Evolutionary conservation across 2,329 filamentous ascomycete species (phyloP).

Genomic region (Aureobasidium pullulans): DNA sequence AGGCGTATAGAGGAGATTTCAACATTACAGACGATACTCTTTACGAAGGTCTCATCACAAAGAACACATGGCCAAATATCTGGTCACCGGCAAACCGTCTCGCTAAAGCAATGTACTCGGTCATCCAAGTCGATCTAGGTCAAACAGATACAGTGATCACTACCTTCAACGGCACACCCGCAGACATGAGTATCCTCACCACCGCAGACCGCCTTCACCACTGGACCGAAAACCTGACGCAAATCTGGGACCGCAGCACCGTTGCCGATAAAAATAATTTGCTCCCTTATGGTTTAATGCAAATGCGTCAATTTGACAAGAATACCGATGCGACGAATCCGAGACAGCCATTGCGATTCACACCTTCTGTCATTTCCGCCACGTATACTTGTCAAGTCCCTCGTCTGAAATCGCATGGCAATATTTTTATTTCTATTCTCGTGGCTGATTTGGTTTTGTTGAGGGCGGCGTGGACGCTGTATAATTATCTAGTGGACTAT

Average conservation of each 20-base stretch:
- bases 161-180: neutral
- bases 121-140: neutral
- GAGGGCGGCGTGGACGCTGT: neutral
- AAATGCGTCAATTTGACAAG: neutral
- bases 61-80: neutral
- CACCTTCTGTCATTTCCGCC: no score
- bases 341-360: no score
- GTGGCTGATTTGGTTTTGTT: neutral
- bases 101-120: neutral
- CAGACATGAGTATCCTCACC: neutral
- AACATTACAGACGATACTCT: no score
- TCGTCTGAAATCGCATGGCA: neutral
- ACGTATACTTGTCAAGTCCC: neutral
- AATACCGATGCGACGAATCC: no score
- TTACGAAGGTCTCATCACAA: neutral
- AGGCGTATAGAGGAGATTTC: neutral
- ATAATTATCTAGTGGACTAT: neutral
- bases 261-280: neutral
- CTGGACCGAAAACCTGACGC: neutral
- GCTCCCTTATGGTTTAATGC: neutral
- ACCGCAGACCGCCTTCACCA: neutral
- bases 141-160: neutral
- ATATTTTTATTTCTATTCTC: neutral
- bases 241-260: neutral
- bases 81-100: neutral